Evolutionary conservation across 345 rosid species (phyloP).

Genomic region (Excoecaria agallocha): DNA sequence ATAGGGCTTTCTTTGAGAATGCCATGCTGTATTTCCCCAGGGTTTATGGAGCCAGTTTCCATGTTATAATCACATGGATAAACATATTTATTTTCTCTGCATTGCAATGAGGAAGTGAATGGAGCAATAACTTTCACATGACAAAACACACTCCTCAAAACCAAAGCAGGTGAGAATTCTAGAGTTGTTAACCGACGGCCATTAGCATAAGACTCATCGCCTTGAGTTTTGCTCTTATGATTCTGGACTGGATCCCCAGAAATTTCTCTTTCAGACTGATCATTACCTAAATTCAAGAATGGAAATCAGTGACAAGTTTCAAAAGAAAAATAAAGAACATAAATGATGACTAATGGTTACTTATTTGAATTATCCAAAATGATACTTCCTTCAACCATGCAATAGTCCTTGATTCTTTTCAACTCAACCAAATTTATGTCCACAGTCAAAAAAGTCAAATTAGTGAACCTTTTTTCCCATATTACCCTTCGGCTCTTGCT

Average conservation of each 20-base stretch:
- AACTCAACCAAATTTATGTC: neutral
- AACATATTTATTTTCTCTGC: slow-evolving; percentile 24
- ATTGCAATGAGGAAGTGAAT: slow-evolving; percentile 23
- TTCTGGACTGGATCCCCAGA: slow-evolving; percentile 34
- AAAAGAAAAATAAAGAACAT: neutral
- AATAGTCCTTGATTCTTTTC: neutral
- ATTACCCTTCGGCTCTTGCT: neutral
- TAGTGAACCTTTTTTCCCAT: neutral
- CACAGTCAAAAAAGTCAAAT: neutral
- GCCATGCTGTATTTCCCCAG: slow-evolving; percentile 31
- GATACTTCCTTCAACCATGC: neutral
- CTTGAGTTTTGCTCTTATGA: slow-evolving; percentile 30
- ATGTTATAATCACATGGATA: slow-evolving; percentile 12
- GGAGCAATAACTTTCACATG: slow-evolving; percentile 46
- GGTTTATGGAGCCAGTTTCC: slow-evolving; percentile 27
- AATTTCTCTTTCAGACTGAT: slow-evolving; percentile 35
- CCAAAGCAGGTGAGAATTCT: slow-evolving; percentile 36
- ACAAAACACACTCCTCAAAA: slow-evolving; percentile 51
- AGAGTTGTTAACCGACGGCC: slow-evolving; percentile 19
- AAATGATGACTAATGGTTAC: slow-evolving; percentile 11
- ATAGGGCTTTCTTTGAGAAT: slow-evolving; percentile 28
- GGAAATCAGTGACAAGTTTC: slow-evolving; percentile 11
- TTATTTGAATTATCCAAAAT: neutral
- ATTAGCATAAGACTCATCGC: slow-evolving; percentile 27
- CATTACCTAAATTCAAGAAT: slow-evolving; percentile 39